Percentiles rank a stretch among this genome's conserved stretches.
Evolutionary conservation across 2,329 filamentous ascomycete species (phyloP).

Genomic region (Monosporascus sp.): DNA sequence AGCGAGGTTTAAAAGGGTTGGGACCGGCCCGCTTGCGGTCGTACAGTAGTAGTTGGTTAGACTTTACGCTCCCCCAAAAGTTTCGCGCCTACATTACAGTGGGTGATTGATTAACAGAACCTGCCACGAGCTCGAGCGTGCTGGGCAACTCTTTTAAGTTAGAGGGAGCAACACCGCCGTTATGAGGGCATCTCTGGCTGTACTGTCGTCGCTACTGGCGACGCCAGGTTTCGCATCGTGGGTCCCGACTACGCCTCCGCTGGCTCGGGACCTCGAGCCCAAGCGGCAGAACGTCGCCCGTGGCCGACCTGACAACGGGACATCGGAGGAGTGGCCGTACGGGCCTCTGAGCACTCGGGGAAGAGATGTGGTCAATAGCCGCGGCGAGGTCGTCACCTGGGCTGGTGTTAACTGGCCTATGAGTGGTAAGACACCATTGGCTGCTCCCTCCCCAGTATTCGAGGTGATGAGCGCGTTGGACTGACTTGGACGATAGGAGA

Average conservation of each 20-base stretch:
- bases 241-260: constrained; percentile 5
- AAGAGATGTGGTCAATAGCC: constrained; percentile 31
- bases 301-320: constrained; percentile 12
- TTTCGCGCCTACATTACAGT: too few species aligned
- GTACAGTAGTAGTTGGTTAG: too few species aligned
- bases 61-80: too few species aligned
- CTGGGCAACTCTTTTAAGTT: too few species aligned
- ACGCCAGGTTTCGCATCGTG: constrained; percentile 12
- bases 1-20: too few species aligned
- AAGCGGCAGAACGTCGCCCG: constrained; percentile 5
- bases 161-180: not conserved
- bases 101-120: too few species aligned
- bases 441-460: too few species aligned
- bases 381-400: constrained; percentile 30
- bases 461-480: constrained; percentile 5
- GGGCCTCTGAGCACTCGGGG: constrained; percentile 33
- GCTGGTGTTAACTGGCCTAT: constrained; percentile 33
- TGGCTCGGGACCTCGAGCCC: constrained; percentile 6
- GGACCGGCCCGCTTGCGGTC: too few species aligned
- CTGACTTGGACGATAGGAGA: constrained; percentile 28
- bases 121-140: too few species aligned
- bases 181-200: constrained; percentile 10
- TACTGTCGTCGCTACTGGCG: constrained; percentile 9
- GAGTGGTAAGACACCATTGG: constrained; percentile 19
- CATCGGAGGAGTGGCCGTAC: constrained; percentile 27